Evolutionary conservation across 805 yeast species (phyloP).

Genomic region (Henningerozyma blattae): DNA sequence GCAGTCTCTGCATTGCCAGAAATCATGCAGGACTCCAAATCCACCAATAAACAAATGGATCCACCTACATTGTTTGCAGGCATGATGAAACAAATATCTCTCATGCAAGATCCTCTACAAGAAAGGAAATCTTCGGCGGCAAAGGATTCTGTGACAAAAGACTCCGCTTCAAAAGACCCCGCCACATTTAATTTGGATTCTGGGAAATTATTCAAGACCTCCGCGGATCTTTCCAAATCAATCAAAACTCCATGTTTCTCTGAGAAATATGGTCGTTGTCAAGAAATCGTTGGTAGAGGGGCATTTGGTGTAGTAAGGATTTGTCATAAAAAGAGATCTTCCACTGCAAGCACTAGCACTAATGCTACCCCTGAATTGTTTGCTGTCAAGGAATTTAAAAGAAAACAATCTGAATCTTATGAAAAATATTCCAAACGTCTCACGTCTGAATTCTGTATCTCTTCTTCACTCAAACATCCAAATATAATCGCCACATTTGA

Average conservation of each 20-base stretch:
- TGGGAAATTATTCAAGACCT: not conserved
- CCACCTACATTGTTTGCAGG: slow-evolving; percentile 70
- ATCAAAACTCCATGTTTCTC: slow-evolving; percentile 38
- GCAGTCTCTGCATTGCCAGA: slow-evolving; percentile 69
- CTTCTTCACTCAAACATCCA: slow-evolving; percentile 63
- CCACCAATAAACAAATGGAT: slow-evolving; percentile 11
- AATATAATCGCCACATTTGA: slow-evolving; percentile 72
- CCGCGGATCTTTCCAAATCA: slow-evolving; percentile 1
- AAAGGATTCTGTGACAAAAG: not conserved
- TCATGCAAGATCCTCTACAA: no score
- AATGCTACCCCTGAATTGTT: slow-evolving; percentile 26
- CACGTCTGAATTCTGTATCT: slow-evolving; percentile 74
- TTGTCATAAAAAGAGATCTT: slow-evolving; percentile 51
- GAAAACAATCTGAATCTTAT: slow-evolving; percentile 46
- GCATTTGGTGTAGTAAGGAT: slow-evolving; percentile 89
- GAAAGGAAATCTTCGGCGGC: slow-evolving; percentile 1
- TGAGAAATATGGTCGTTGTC: slow-evolving; percentile 88
- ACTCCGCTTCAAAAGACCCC: not conserved
- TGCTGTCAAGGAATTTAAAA: slow-evolving; percentile 82
- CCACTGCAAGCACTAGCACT: slow-evolving; percentile 28
- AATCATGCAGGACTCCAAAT: slow-evolving; percentile 29
- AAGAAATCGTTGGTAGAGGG: slow-evolving; percentile 88
- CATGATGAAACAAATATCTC: slow-evolving; percentile 52
- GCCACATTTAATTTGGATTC: not conserved
- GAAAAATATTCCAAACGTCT: slow-evolving; percentile 60